Evolutionary conservation across 2,329 filamentous ascomycete species (phyloP).

Genomic region (Sarocladium oryzae): DNA sequence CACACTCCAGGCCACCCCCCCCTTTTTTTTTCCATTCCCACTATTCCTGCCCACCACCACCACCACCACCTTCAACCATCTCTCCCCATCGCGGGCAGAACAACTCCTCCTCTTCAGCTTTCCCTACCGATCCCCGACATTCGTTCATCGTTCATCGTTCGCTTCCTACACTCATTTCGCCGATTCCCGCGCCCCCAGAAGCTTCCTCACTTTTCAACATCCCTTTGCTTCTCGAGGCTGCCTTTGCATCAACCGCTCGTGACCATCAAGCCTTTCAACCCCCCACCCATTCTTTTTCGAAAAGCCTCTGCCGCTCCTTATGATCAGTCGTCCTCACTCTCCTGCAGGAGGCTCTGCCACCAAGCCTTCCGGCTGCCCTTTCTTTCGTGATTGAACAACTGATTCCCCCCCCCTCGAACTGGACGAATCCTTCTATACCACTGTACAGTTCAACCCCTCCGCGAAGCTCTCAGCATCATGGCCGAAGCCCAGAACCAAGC

Average conservation of each 20-base stretch:
- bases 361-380: background rate
- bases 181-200: background rate
- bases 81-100: slow-evolving; percentile 2
- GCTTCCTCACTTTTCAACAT: background rate
- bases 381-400: background rate
- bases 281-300: background rate
- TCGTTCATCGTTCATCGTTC: slow-evolving; percentile 7
- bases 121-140: background rate
- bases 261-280: background rate
- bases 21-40: slow-evolving; percentile 5
- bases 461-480: slow-evolving; percentile 18
- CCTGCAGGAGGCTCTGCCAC: slow-evolving; percentile 7
- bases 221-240: background rate
- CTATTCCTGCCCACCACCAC: slow-evolving; percentile 5
- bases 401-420: background rate
- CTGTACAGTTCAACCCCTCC: background rate
- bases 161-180: slow-evolving; percentile 1
- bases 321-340: slow-evolving; percentile 1
- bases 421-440: background rate
- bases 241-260: background rate
- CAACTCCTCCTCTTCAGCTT: background rate
- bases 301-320: slow-evolving; percentile 5
- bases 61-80: background rate
- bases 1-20: slow-evolving; percentile 2
- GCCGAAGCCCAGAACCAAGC: slow-evolving; percentile 24